phyloP scores from a whole-genome alignment of 2,329 filamentous ascomycete species.

The Apiospora kogelbergensis region DNA sequence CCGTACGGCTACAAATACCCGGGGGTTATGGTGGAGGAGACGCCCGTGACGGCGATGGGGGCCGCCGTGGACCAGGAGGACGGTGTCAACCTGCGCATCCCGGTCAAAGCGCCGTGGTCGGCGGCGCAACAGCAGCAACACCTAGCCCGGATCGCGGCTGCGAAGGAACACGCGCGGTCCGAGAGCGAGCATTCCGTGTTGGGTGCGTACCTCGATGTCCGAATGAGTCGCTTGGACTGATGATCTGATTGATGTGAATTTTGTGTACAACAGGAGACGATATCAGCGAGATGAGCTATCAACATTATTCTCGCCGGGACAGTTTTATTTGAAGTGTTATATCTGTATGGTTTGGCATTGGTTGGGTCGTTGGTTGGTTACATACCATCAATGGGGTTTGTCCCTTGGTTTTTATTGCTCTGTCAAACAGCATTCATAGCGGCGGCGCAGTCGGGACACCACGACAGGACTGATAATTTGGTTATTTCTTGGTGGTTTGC shows the following conservation, averaged over 20 bases:
- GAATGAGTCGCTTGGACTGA: slow-evolving; percentile 19
- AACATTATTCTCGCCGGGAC: background rate
- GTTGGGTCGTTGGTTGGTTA: background rate
- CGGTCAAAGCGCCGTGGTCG: background rate
- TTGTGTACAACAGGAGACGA: background rate
- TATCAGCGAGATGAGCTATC: background rate
- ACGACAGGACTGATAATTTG: background rate
- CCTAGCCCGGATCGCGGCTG: background rate
- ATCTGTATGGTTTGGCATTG: background rate
- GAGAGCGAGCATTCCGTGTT: slow-evolving; percentile 28
- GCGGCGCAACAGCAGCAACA: background rate
- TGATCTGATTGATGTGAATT: background rate
- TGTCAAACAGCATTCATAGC: background rate
- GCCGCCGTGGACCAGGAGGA: slow-evolving; percentile 3
- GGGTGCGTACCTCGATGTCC: slow-evolving; percentile 25
- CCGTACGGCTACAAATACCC: background rate
- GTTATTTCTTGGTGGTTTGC: background rate
- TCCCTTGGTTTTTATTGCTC: background rate
- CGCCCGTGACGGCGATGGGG: slow-evolving; percentile 1
- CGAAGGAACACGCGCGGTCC: slow-evolving; percentile 18
- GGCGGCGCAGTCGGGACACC: background rate
- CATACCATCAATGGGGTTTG: background rate
- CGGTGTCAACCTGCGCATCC: background rate
- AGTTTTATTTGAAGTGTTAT: background rate
- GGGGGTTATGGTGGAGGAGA: slow-evolving; percentile 1